Evolutionary conservation across 2,329 filamentous ascomycete genomes (phyloP).

Genomic region (Didymella arachidicola): DNA sequence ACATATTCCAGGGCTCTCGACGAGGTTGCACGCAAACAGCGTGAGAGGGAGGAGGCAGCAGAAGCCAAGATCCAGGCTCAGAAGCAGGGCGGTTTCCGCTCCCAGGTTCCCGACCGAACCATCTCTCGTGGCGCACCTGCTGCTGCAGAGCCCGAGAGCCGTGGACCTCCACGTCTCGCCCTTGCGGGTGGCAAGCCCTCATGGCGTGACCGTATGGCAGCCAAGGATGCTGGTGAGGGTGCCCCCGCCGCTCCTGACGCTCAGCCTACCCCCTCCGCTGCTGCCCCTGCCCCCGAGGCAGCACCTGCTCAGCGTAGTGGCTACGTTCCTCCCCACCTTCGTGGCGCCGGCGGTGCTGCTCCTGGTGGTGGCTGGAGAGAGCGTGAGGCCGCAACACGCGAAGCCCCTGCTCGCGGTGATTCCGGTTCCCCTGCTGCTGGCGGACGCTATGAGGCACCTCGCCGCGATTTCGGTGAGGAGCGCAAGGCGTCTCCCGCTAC

Average conservation of each 20-base stretch:
- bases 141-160: conserved; percentile 31
- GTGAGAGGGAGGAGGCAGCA: conserved; percentile 86
- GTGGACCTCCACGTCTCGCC: conserved; percentile 67
- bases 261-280: conserved; percentile 37
- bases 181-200: conserved; percentile 69
- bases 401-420: conserved; percentile 37
- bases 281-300: conserved; percentile 42
- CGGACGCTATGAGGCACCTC: conserved; percentile 41
- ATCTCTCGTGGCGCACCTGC: conserved; percentile 28
- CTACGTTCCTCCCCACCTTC: conserved; percentile 58
- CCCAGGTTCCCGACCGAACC: conserved; percentile 47
- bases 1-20: conserved; percentile 63
- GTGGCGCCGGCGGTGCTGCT: conserved; percentile 42
- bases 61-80: conserved; percentile 76
- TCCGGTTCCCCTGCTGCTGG: conserved; percentile 40
- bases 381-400: conserved; percentile 42
- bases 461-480: conserved; percentile 40
- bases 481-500: conserved; percentile 45
- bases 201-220: conserved; percentile 77
- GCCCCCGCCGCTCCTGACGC: conserved; percentile 48
- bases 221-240: conserved; percentile 48
- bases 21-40: conserved; percentile 71
- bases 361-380: conserved; percentile 49
- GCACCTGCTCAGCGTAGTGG: conserved; percentile 51
- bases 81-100: conserved; percentile 54